phyloP scores from a whole-genome alignment of 371 early-diverging fungal species.

The Mortierella sp. region DNA sequence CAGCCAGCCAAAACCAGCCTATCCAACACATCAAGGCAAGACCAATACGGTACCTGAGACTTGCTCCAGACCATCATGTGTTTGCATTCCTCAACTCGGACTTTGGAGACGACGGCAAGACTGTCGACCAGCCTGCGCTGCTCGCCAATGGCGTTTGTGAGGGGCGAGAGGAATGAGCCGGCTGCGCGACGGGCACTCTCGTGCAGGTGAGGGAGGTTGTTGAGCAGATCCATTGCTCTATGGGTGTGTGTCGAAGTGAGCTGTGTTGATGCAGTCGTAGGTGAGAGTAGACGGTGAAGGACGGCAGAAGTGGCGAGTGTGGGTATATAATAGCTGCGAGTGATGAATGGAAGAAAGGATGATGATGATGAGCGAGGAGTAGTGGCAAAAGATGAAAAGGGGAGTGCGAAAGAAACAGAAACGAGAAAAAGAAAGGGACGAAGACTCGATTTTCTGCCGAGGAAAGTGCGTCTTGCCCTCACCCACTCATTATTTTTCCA shows the following conservation, averaged over 20 bases:
- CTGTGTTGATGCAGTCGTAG: background rate
- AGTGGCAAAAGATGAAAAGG: background rate
- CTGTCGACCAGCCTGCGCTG: constrained; percentile 51
- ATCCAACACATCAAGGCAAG: background rate
- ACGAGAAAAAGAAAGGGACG: background rate
- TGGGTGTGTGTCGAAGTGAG: background rate
- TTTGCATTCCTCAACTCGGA: constrained; percentile 57
- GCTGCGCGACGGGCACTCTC: constrained; percentile 56
- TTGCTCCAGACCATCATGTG: constrained; percentile 58
- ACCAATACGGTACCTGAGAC: constrained; percentile 35
- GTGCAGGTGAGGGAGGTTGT: constrained; percentile 28
- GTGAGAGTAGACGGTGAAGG: background rate
- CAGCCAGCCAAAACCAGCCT: background rate
- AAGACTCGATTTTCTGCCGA: background rate
- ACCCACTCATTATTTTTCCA: background rate
- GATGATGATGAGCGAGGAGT: background rate
- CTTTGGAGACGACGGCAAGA: constrained; percentile 51
- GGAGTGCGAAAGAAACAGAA: background rate
- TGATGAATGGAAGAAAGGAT: background rate
- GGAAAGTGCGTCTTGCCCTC: background rate
- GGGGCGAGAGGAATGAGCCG: constrained; percentile 50
- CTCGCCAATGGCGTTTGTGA: constrained; percentile 55
- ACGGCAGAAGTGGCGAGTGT: background rate
- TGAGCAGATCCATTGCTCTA: constrained; percentile 42
- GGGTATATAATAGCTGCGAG: background rate